Evolutionary conservation across 2,329 filamentous ascomycete genomes (phyloP).

Genomic region (Aspergillus phoenicis): DNA sequence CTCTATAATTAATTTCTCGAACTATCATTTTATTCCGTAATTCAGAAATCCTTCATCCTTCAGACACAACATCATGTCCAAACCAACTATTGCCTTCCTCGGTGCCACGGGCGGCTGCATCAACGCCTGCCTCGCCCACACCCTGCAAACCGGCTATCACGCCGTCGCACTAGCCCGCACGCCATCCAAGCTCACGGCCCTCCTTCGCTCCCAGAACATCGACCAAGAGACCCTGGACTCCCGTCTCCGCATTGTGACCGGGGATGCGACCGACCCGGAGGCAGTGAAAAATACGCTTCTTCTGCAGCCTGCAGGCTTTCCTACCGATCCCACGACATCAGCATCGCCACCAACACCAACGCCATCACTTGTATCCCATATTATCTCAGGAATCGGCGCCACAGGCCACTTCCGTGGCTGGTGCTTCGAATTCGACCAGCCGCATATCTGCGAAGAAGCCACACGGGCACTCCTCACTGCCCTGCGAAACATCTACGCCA

Average conservation of each 20-base stretch:
- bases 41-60: no score
- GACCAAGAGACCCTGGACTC: constrained; percentile 34
- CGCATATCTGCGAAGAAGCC: constrained; percentile 34
- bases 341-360: constrained; percentile 34
- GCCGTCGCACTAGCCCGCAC: constrained; percentile 47
- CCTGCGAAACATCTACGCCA: no score
- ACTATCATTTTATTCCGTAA: no score
- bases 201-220: constrained; percentile 48
- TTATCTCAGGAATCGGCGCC: no score
- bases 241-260: constrained; percentile 52
- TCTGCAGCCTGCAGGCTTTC: constrained; percentile 14
- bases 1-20: no score
- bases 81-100: constrained; percentile 52
- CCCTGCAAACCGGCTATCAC: constrained; percentile 47
- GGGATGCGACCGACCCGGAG: constrained; percentile 48
- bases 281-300: constrained; percentile 45
- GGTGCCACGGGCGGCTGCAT: constrained; percentile 56
- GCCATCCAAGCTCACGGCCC: constrained; percentile 50
- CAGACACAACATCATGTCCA: not conserved
- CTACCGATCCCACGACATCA: constrained; percentile 39
- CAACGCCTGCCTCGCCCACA: constrained; percentile 45
- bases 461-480: constrained; percentile 19
- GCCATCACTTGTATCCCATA: constrained; percentile 16
- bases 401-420: no score
- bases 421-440: no score